Conservation (phyloP, 495 filamentous ascomycete genomes). For the Mytilinidion resinicola region DNA sequence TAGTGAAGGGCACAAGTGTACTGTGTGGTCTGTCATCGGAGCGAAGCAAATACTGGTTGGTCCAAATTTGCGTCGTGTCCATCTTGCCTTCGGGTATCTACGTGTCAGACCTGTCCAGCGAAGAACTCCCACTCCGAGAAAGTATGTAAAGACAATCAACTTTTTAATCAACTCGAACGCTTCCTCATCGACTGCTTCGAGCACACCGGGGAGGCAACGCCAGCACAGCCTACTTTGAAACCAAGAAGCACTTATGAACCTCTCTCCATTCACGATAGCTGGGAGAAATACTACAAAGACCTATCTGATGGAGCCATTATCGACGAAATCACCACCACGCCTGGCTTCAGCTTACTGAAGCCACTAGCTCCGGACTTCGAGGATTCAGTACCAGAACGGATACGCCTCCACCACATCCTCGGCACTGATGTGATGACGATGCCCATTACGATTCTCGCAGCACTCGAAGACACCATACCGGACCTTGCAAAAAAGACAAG, state of each 20-base stretch:
- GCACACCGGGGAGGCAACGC: slow-evolving; percentile 10
- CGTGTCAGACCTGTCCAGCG: slow-evolving; percentile 6
- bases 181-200: slow-evolving; percentile 18
- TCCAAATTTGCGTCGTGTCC: slow-evolving; percentile 3
- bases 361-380: neutral
- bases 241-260: slow-evolving; percentile 1
- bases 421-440: slow-evolving; percentile 13
- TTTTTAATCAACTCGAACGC: neutral
- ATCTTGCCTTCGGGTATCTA: slow-evolving; percentile 3
- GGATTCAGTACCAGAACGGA: neutral
- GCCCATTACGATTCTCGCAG: slow-evolving; percentile 13
- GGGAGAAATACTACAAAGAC: slow-evolving; percentile 14
- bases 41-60: slow-evolving; percentile 1
- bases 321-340: neutral
- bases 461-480: slow-evolving; percentile 7
- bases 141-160: slow-evolving; percentile 5
- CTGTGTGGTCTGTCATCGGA: slow-evolving; percentile 9
- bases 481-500: neutral
- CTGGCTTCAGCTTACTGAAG: slow-evolving; percentile 5
- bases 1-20: slow-evolving; percentile 9
- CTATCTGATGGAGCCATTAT: slow-evolving; percentile 9
- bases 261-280: neutral
- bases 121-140: neutral
- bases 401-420: slow-evolving; percentile 11
- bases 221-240: slow-evolving; percentile 4